Percentiles rank a stretch among this genome's conserved stretches.
Conservation (phyloP, 2,329 filamentous ascomycete genomes). For the Fusarium sp. region DNA sequence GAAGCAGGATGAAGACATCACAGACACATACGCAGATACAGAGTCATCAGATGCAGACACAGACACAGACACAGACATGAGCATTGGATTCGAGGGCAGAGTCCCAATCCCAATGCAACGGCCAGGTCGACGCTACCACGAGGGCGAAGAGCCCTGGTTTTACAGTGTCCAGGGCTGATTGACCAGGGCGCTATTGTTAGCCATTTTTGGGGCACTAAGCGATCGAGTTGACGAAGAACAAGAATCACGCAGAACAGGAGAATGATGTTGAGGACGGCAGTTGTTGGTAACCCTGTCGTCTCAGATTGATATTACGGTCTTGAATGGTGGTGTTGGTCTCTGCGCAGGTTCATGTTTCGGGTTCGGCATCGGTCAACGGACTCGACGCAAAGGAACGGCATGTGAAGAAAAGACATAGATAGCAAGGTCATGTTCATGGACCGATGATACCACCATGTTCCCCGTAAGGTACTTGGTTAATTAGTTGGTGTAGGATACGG, state of each 20-base stretch:
- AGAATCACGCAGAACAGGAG: slow-evolving; percentile 8
- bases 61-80: slow-evolving; percentile 2
- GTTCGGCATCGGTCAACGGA: slow-evolving; percentile 1
- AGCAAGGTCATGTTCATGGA: slow-evolving; percentile 6
- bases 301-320: slow-evolving; percentile 8
- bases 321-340: slow-evolving; percentile 29
- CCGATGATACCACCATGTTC: slow-evolving; percentile 13
- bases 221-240: slow-evolving; percentile 18
- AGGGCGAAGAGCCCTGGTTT: slow-evolving; percentile 59
- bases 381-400: slow-evolving; percentile 9
- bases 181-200: slow-evolving; percentile 29
- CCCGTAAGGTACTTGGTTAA: slow-evolving; percentile 3
- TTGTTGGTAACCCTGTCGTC: slow-evolving; percentile 25
- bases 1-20: slow-evolving; percentile 22
- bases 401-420: slow-evolving; percentile 16
- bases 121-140: slow-evolving; percentile 67
- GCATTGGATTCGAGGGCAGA: slow-evolving; percentile 62
- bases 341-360: slow-evolving; percentile 27
- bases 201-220: slow-evolving; percentile 19
- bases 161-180: slow-evolving; percentile 50
- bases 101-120: slow-evolving; percentile 75
- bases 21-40: slow-evolving; percentile 40
- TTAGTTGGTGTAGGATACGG: neutral
- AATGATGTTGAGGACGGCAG: slow-evolving; percentile 29
- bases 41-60: slow-evolving; percentile 30